Base-by-base conservation (phyloP, 306 rosid genomes). In the Malus fusca region DNA sequence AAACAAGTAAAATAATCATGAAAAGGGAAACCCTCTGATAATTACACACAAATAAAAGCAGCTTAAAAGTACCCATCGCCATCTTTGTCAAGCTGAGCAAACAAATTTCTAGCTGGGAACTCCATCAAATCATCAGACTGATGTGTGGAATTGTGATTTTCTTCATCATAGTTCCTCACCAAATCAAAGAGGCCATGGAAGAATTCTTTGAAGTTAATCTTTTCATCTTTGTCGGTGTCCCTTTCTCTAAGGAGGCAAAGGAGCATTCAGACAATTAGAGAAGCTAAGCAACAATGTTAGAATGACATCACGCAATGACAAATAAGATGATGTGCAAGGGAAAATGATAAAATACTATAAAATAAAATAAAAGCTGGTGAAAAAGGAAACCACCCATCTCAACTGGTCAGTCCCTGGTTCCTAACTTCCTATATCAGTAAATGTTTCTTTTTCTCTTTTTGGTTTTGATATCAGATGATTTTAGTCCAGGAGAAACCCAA, bases 171-270 rank as follows among this genome's bases (percentile, higher is more conserved):
- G 88, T 88, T 90, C 82, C 97, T 88, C 75, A 95, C 99, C 90
- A 92, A 84, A 86, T 95, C 99, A 87, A 95, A 95, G 69, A 95
- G 92, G 78, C 99, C 97, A 66, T 92, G 99, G 80, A 92, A 95
- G 86, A 95, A 95, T 83, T 95, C 97, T 71, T 95, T 89, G 70
- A 90, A 95, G 90, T 90, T 92, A 52, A 95, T 63, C 88, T 89
- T 95, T 74, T 90, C 99, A 76, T 95, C 99, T 85, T 76, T 87
- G 78, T 95, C 99, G 0, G 96, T 70, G 78, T 95, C 99, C 72
- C 97, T 89, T 81, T 95, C 99, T 80, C 99, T 95, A 53, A 55
- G 9, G 62, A 79, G 78, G 53, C 67, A 63, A 81, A 81, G 18
- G 35, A 61, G 74, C 43, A 75, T 61, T 73, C 61, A 64, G 73